A percentile compares a stretch with the other conserved stretches of the same genome.
Evolutionary conservation across 2,329 filamentous ascomycete species (phyloP).

Genomic region (Sporothrix euskadiensis): DNA sequence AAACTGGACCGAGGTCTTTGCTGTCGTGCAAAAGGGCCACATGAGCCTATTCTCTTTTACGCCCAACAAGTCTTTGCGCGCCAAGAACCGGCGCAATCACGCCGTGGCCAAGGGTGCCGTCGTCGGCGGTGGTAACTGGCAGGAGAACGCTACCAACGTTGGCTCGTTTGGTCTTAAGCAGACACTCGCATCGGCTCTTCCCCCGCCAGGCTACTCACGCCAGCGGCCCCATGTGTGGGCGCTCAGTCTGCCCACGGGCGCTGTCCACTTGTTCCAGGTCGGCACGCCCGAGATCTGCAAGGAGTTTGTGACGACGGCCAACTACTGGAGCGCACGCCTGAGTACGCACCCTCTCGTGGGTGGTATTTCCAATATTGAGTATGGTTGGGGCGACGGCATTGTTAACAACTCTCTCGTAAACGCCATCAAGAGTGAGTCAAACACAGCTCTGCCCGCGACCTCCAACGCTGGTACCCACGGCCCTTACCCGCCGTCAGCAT

Average conservation of each 20-base stretch:
- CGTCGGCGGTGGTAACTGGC: constrained; percentile 97
- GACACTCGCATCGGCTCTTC: constrained; percentile 86
- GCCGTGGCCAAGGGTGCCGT: constrained; percentile 58
- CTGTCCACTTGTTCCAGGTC: constrained; percentile 97
- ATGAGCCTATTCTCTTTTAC: constrained; percentile 94
- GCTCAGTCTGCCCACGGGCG: constrained; percentile 84
- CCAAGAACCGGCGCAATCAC: constrained; percentile 61
- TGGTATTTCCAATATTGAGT: constrained; percentile 94
- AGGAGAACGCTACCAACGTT: constrained; percentile 88
- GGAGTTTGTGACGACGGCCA: constrained; percentile 91
- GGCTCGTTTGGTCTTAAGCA: constrained; percentile 87
- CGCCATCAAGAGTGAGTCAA: constrained; percentile 55
- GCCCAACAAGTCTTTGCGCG: constrained; percentile 71
- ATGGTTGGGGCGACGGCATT: constrained; percentile 88
- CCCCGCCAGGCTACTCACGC: constrained; percentile 89
- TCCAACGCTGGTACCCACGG: constrained; percentile 27
- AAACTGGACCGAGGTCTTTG: constrained; percentile 94
- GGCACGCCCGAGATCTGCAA: constrained; percentile 92
- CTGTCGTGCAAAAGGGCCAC: constrained; percentile 91
- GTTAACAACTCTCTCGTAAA: constrained; percentile 62
- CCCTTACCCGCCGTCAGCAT: constrained; percentile 36
- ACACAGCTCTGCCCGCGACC: constrained; percentile 25
- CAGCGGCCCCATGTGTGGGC: constrained; percentile 91
- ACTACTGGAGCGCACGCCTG: constrained; percentile 95
- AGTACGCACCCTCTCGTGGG: constrained; percentile 92